Conservation (phyloP, 1,284 basidiomycete genomes). For the Pseudozyma pruni region DNA sequence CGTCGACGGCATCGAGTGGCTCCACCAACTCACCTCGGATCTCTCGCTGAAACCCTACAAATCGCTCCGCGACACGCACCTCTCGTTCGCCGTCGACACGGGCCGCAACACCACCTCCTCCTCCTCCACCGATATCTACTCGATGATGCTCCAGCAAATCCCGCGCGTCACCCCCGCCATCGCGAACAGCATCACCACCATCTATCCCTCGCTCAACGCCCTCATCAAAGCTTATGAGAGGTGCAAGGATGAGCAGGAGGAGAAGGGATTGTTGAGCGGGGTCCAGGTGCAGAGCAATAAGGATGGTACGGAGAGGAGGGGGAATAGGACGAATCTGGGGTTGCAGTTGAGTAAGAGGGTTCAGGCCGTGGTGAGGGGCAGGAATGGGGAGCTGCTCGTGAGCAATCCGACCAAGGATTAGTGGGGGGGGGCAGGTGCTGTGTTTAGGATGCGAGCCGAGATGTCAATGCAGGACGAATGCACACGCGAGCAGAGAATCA, state of each 20-base stretch:
- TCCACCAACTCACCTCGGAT: constrained; percentile 35
- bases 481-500: too few species aligned
- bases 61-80: constrained; percentile 34
- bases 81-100: constrained; percentile 44
- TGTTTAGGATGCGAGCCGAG: too few species aligned
- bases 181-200: constrained; percentile 25
- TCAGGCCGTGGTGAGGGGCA: constrained; percentile 24
- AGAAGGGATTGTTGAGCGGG: constrained; percentile 11
- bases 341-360: constrained; percentile 40
- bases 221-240: constrained; percentile 21
- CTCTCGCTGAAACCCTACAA: constrained; percentile 47
- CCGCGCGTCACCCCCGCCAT: constrained; percentile 41
- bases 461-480: too few species aligned
- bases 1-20: constrained; percentile 43
- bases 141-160: constrained; percentile 46
- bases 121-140: constrained; percentile 16
- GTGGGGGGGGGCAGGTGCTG: too few species aligned
- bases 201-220: constrained; percentile 29
- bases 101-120: constrained; percentile 36
- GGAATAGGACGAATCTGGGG: constrained; percentile 24
- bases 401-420: constrained; percentile 37
- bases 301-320: constrained; percentile 31
- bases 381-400: constrained; percentile 31
- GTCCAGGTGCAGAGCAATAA: constrained; percentile 30
- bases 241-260: constrained; percentile 17